Conservation (phyloP, 1,284 basidiomycete species). For the Meira nashicola region DNA sequence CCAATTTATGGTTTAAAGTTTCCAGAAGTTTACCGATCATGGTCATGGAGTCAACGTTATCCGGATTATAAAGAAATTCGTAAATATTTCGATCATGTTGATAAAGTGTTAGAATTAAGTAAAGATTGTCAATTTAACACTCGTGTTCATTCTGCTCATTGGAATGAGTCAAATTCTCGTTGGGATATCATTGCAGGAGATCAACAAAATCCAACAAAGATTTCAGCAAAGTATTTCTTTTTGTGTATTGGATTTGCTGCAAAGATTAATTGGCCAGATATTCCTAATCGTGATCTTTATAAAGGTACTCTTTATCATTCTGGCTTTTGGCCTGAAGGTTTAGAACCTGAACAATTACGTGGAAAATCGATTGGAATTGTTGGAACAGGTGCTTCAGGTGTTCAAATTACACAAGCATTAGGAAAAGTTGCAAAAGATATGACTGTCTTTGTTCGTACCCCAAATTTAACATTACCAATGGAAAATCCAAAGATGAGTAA, state of each 20-base stretch:
- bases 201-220: slow-evolving; percentile 17
- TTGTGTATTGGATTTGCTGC: slow-evolving; percentile 35
- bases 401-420: slow-evolving; percentile 58
- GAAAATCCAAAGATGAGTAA: slow-evolving; percentile 25
- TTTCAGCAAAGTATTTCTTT: slow-evolving; percentile 29
- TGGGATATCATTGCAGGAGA: slow-evolving; percentile 29
- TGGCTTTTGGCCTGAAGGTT: slow-evolving; percentile 61
- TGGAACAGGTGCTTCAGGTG: slow-evolving; percentile 61
- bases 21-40: slow-evolving; percentile 27
- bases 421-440: slow-evolving; percentile 26
- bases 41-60: slow-evolving; percentile 33
- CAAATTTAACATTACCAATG: slow-evolving; percentile 37
- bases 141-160: slow-evolving; percentile 25
- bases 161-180: slow-evolving; percentile 20
- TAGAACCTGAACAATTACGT: slow-evolving; percentile 54
- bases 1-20: slow-evolving; percentile 31
- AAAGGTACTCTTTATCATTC: slow-evolving; percentile 61
- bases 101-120: slow-evolving; percentile 28
- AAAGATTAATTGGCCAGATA: slow-evolving; percentile 54
- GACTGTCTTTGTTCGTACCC: slow-evolving; percentile 36
- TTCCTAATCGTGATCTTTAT: slow-evolving; percentile 58
- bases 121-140: slow-evolving; percentile 34
- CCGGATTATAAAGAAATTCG: slow-evolving; percentile 32
- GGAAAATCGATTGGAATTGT: slow-evolving; percentile 63
- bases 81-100: slow-evolving; percentile 31